Base-by-base conservation (phyloP, 2,329 filamentous ascomycete species). In the Aaosphaeria pasadenensis region DNA sequence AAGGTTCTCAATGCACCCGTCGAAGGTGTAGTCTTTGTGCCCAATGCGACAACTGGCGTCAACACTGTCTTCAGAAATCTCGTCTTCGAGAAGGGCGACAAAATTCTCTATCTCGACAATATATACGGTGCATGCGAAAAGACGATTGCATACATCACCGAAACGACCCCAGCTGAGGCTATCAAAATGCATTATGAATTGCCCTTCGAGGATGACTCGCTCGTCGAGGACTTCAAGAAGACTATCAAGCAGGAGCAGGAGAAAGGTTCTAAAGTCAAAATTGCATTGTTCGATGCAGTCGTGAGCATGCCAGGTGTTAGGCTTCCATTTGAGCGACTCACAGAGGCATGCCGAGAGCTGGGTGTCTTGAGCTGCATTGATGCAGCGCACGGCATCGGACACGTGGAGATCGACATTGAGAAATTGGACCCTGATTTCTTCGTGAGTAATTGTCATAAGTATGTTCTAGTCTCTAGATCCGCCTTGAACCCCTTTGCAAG, bases 51-150 rank as follows among this genome's bases (percentile, higher is more conserved):
- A 0, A 85, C 81, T 0, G 89, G 83, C 28, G 71, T 91, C 42
- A 92, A 94, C 71, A 88, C 84, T 0, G 82, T 95, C 5, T 78
- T 96, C n/a, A 83, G 86, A 39, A 91, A 87, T 64, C 69, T 96
- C 2, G 62, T 66, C 1, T 95, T 85, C 78, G 67, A 81, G 35
- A 66, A 75, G 0, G 85, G 86, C 51, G 91, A 96, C 63, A 84
- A 87, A 52, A 87, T 95, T 53, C 60, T 95, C 40, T 86, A 85
- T 69, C 95, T 96, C 64, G 80, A 79, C 35, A 90, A 88, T 38
- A 80, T 91, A 45, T 96, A 96, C 66, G 85, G 84, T 47, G 85
- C 83, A 1, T 91, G 89, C 63, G 86, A 85, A 47, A 90, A 89
- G 62, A 84, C 84, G 0, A 75, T 94, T 13, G 77, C 85, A 39